Conservation (phyloP, 805 yeast species). For the Clavispora vitiphila region DNA sequence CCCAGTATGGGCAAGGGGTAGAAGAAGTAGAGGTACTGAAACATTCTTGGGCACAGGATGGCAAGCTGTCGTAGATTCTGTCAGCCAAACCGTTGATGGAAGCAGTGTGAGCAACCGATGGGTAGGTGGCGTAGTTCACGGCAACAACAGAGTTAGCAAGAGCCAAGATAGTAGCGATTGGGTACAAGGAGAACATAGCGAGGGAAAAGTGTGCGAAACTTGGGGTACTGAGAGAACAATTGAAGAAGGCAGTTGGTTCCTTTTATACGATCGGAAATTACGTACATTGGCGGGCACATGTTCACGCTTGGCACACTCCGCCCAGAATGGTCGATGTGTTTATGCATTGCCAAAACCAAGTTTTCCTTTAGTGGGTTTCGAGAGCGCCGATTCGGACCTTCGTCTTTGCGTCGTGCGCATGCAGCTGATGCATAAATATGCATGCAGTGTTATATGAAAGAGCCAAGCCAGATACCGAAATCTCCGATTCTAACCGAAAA, state of each 20-base stretch:
- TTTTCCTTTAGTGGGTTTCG: background rate
- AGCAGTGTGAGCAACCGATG: constrained; percentile 34
- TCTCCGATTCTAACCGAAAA: background rate
- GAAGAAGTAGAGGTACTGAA: constrained; percentile 26
- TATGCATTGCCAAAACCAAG: background rate
- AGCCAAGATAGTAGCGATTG: constrained; percentile 13
- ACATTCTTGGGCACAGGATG: constrained; percentile 35
- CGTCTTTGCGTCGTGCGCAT: background rate
- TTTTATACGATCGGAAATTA: background rate
- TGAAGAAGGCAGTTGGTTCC: background rate
- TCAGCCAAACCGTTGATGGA: constrained; percentile 41
- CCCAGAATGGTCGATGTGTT: background rate
- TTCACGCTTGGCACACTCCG: background rate
- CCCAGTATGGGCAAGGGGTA: constrained; percentile 45
- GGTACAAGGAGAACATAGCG: constrained; percentile 12
- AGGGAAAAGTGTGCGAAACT: background rate
- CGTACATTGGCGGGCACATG: background rate
- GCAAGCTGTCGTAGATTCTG: constrained; percentile 26
- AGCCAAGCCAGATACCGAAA: background rate
- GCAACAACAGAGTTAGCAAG: constrained; percentile 16
- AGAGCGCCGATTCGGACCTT: background rate
- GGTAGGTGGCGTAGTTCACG: constrained; percentile 27
- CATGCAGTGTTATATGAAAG: background rate
- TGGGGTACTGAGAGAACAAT: background rate
- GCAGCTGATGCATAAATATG: background rate